phyloP scores from a whole-genome alignment of 2,329 filamentous ascomycete species.

The Teratosphaeriaceae sp. region DNA sequence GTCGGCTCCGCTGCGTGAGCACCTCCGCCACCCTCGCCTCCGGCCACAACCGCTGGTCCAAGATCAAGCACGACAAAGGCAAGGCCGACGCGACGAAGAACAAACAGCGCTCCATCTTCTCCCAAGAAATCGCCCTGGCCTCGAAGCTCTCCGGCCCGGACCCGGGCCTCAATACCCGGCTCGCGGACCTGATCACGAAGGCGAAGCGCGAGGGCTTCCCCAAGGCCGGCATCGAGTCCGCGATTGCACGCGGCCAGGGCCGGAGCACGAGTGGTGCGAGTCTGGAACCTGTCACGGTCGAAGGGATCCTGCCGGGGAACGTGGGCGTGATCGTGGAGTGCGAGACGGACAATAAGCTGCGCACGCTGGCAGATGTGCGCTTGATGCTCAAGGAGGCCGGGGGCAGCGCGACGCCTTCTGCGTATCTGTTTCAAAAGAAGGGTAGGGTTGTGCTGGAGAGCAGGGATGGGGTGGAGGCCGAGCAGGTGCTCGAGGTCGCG shows the following conservation, averaged over 20 bases:
- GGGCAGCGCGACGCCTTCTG: constrained; percentile 64
- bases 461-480: constrained; percentile 49
- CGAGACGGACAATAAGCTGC: constrained; percentile 73
- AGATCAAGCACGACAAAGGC: constrained; percentile 92
- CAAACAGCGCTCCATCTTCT: constrained; percentile 59
- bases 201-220: constrained; percentile 85
- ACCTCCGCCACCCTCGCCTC: constrained; percentile 32
- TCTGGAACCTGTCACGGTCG: constrained; percentile 71
- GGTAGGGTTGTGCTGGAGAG: constrained; percentile 66
- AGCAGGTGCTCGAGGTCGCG: constrained; percentile 71
- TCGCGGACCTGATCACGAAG: constrained; percentile 63
- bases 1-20: constrained; percentile 16
- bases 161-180: constrained; percentile 64
- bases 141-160: constrained; percentile 76
- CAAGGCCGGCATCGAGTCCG: constrained; percentile 75
- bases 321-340: constrained; percentile 75
- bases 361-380: constrained; percentile 67
- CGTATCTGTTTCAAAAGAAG: constrained; percentile 77
- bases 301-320: constrained; percentile 70
- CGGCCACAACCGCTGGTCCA: constrained; percentile 91
- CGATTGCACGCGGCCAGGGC: constrained; percentile 84
- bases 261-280: constrained; percentile 65
- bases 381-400: constrained; percentile 63
- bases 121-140: constrained; percentile 65
- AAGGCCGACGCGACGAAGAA: constrained; percentile 77